These are phyloP conservation scores for Pseudisothecium myosuroides DNA, from an alignment of 225 moss, liverwort and hornwort genomes.

Conservation along the genomic window DNA sequence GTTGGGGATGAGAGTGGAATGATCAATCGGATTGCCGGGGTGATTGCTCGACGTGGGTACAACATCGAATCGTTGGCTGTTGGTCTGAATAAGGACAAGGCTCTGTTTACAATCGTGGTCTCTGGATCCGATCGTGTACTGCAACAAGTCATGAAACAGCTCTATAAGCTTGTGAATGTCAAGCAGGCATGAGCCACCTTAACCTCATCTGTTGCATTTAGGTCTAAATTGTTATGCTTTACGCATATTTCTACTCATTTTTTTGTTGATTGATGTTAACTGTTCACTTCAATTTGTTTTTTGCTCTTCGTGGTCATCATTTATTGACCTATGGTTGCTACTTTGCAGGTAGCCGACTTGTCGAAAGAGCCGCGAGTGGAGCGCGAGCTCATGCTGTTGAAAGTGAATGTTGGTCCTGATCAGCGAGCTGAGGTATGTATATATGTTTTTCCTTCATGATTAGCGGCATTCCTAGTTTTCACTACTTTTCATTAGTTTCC, in stretches of 20 bases:
- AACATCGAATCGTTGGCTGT: conserved; percentile 96
- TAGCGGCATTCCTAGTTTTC: background rate
- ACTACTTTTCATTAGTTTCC: background rate
- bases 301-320: background rate
- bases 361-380: conserved; percentile 75
- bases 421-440: conserved; percentile 62
- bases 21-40: conserved; percentile 96
- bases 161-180: conserved; percentile 95
- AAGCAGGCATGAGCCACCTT: conserved; percentile 41
- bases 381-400: conserved; percentile 93
- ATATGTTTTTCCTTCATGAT: background rate
- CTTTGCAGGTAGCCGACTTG: conserved; percentile 74
- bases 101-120: conserved; percentile 93
- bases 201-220: background rate
- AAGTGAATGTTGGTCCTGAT: conserved; percentile 67
- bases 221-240: background rate
- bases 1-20: conserved; percentile 98
- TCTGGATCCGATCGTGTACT: conserved; percentile 85
- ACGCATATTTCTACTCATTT: background rate
- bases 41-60: conserved; percentile 86
- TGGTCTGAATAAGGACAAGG: conserved; percentile 95
- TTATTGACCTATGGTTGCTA: background rate
- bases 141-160: conserved; percentile 98
- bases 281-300: background rate
- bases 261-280: background rate